Evolutionary conservation across 192 early-diverging fungal species (phyloP).

Genomic region (Lobosporangium transversale): DNA sequence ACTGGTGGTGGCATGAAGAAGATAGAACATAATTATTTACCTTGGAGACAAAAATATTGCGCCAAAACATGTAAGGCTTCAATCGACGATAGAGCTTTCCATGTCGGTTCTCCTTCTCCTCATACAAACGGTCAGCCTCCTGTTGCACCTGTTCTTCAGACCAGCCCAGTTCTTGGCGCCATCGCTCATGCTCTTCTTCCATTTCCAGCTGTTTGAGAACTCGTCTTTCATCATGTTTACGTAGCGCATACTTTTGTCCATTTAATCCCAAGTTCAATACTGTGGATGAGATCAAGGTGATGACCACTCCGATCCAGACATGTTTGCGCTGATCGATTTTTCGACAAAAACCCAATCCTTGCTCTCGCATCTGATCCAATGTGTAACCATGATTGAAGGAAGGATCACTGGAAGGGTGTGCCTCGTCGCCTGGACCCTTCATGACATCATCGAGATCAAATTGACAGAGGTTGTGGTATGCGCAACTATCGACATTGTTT

Average conservation of each 20-base stretch:
- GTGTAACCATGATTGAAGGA: constrained; percentile 9
- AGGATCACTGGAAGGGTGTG: constrained; percentile 2
- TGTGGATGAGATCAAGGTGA: constrained; percentile 72
- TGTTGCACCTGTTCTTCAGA: constrained; percentile 42
- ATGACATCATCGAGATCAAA: constrained; percentile 30
- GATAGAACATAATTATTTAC: constrained; percentile 15
- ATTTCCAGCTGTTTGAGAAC: constrained; percentile 41
- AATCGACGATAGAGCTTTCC: constrained; percentile 40
- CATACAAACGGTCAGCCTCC: constrained; percentile 28
- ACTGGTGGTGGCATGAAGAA: neutral
- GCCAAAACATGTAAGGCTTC: constrained; percentile 55
- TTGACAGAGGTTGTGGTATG: constrained; percentile 49
- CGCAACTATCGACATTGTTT: constrained; percentile 61
- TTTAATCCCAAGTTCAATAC: constrained; percentile 83
- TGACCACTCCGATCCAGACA: constrained; percentile 80
- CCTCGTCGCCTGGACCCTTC: too few species aligned
- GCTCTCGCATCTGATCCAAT: constrained; percentile 27
- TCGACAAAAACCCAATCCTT: constrained; percentile 56
- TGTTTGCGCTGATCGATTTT: constrained; percentile 60
- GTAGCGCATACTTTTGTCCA: constrained; percentile 80
- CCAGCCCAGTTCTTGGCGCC: constrained; percentile 46
- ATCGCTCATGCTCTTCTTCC: constrained; percentile 50
- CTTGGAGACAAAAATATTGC: constrained; percentile 52
- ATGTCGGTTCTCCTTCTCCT: constrained; percentile 29
- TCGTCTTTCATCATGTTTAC: constrained; percentile 68